phyloP scores from a whole-genome alignment of 2,329 filamentous ascomycete species.

The Davidsoniella virescens region DNA sequence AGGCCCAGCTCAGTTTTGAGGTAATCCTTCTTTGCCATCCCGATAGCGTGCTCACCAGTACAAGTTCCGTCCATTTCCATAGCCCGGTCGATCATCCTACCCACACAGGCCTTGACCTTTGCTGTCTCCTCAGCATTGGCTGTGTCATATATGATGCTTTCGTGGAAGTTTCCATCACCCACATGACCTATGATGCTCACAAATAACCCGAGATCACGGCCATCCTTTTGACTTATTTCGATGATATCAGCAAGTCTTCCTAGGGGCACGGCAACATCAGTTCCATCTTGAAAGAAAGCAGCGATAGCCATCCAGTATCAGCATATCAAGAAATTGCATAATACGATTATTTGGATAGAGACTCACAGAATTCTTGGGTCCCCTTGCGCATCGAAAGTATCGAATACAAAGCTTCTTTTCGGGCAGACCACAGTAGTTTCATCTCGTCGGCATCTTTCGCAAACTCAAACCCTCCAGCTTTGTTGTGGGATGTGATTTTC shows the following conservation, averaged over 20 bases:
- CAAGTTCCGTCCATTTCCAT: conserved; percentile 89
- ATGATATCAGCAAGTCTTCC: conserved; percentile 56
- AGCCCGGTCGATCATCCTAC: conserved; percentile 81
- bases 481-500: conserved; percentile 47
- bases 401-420: conserved; percentile 73
- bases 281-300: conserved; percentile 39
- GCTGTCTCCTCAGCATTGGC: conserved; percentile 51
- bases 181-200: conserved; percentile 80
- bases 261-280: conserved; percentile 71
- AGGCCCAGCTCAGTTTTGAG: conserved; percentile 63
- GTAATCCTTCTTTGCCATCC: conserved; percentile 71
- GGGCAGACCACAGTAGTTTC: conserved; percentile 60
- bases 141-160: conserved; percentile 76
- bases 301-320: conserved; percentile 5
- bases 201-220: conserved; percentile 73
- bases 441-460: conserved; percentile 55
- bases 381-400: conserved; percentile 54
- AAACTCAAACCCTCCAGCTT: conserved; percentile 57
- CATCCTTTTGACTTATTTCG: conserved; percentile 76
- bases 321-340: too few species aligned
- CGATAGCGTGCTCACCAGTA: conserved; percentile 76
- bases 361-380: conserved; percentile 56
- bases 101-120: conserved; percentile 65
- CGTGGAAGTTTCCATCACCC: conserved; percentile 89
- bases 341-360: conserved; percentile 14